Conservation (phyloP, 2,329 filamentous ascomycete genomes). For the Sclerotinia trifoliorum region DNA sequence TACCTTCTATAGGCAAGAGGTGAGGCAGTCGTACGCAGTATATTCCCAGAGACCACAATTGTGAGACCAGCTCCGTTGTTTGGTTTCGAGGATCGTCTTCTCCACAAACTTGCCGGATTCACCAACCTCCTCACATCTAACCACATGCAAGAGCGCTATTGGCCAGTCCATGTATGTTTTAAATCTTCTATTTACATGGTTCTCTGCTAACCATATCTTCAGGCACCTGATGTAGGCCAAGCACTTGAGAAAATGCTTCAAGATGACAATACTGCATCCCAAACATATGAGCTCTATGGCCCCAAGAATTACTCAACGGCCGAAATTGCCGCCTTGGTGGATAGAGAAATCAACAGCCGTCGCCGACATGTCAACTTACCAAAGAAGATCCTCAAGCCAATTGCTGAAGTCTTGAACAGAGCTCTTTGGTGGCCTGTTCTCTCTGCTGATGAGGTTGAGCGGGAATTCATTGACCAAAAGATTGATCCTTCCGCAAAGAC, state of each 20-base stretch:
- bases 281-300: conserved; percentile 94
- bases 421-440: conserved; percentile 84
- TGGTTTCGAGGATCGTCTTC: conserved; percentile 89
- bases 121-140: conserved; percentile 87
- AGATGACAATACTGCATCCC: conserved; percentile 83
- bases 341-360: conserved; percentile 88
- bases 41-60: conserved; percentile 96
- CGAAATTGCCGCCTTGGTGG: conserved; percentile 83
- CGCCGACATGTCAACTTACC: conserved; percentile 90
- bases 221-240: conserved; percentile 85
- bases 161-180: conserved; percentile 75
- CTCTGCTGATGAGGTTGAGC: conserved; percentile 82
- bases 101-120: conserved; percentile 78
- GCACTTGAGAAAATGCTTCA: conserved; percentile 88
- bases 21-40: conserved; percentile 78
- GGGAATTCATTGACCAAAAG: conserved; percentile 87
- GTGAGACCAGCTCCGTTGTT: conserved; percentile 92
- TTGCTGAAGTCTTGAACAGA: conserved; percentile 73
- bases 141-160: conserved; percentile 86
- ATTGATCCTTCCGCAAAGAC: conserved; percentile 93
- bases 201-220: conserved; percentile 23
- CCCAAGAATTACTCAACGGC: conserved; percentile 88
- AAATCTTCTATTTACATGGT: background rate
- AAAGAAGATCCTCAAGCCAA: conserved; percentile 73
- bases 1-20: conserved; percentile 59